phyloP scores from a whole-genome alignment of 2,329 filamentous ascomycete species.

The Phaeosphaeriaceae sp. region DNA sequence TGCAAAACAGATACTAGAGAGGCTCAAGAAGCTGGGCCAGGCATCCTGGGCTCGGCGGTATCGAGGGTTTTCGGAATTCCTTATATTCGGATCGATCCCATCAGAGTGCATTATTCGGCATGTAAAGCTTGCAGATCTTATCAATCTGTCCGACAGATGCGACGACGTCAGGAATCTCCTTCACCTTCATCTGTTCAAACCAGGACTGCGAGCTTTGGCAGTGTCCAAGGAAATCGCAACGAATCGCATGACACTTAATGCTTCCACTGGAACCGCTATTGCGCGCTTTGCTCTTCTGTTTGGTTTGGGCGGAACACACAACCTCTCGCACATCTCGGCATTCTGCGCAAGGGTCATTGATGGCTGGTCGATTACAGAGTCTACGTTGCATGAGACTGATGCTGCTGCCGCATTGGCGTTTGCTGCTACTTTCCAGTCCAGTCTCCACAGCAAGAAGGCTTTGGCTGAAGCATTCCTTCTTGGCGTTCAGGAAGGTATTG shows the following conservation, averaged over 20 bases:
- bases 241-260: too few species aligned
- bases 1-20: not conserved
- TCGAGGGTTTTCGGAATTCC: not conserved
- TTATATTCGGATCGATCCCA: not conserved
- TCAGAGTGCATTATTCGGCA: not conserved
- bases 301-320: too few species aligned
- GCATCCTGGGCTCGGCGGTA: not conserved
- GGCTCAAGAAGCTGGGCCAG: not conserved
- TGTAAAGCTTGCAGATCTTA: not conserved
- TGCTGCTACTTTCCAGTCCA: not conserved
- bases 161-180: too few species aligned
- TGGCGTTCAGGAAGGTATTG: not conserved
- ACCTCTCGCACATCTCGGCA: too few species aligned
- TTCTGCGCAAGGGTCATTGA: too few species aligned
- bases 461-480: not conserved
- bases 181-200: too few species aligned
- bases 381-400: not conserved
- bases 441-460: not conserved
- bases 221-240: too few species aligned
- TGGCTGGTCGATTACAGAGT: not conserved
- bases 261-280: too few species aligned
- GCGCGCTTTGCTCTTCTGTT: too few species aligned
- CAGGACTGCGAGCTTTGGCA: too few species aligned
- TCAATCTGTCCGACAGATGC: not conserved
- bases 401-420: not conserved